Base-by-base conservation (phyloP, 805 yeast species). In the Barnettozyma vustinii region DNA sequence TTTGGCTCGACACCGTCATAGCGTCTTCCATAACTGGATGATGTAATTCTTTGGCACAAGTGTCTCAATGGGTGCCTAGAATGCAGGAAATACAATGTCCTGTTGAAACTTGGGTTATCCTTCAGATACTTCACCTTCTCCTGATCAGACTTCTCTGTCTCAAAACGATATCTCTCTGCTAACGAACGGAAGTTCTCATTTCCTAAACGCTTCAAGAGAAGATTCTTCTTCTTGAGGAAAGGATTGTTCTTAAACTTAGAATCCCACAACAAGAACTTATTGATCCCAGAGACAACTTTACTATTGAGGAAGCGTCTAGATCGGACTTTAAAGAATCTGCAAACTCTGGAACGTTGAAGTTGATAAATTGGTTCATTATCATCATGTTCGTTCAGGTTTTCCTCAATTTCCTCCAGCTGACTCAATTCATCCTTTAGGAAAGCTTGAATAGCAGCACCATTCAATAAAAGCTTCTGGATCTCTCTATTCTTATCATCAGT, bases 1-100 rank as follows among this genome's bases (percentile, higher is more conserved):
- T 74, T 73, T 0, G 96, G 91, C 13, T 75, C 81, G 4, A 77
- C 79, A 1, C 96, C 96, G 53, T 81, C 84, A 13, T 83, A 74
- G 51, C 98, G 70, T 47, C 74, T 80, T 0, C 96, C 96, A 43
- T 74, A 69, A 54, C 90, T 79, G 1, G 96, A 83, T 2, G 80
- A 71, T 0, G 87, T 91, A 7, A 90, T 67, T 26, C 71, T 65
- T 63, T 92, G 98, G 57, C 96, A 92, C 39, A 83, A 67, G 42
- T 72, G 67, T 51, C 99, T 73, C 20, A 92, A 52, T 27, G 71
- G 70, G 60, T 83, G 89, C 18, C 77, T 69, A 1, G 91, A 88
- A 0, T 79, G 71, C 56, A 94, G 74, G 18, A 85, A 60, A 54
- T 76, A 84, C 47, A 90, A 73, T 0, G 87, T 76, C 18, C 77